Percentiles rank a stretch among this genome's conserved stretches.
These are phyloP conservation scores for Endothia cerciana DNA, from an alignment of 2,329 filamentous ascomycete genomes.

Conservation along the genomic window DNA sequence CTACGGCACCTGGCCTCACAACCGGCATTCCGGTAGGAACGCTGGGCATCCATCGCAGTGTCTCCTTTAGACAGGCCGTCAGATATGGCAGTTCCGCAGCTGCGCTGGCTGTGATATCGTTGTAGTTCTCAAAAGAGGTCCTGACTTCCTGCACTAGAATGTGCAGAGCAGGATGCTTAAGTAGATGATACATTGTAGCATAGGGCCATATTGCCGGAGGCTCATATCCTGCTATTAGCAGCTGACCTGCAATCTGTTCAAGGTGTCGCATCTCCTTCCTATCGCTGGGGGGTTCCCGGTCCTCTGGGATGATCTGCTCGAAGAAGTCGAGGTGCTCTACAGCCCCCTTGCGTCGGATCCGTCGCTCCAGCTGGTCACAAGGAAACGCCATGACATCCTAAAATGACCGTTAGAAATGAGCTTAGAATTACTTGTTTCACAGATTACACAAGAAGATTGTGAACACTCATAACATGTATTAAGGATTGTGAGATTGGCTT, in stretches of 20 bases:
- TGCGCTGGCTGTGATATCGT: slow-evolving; percentile 38
- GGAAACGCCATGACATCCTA: slow-evolving; percentile 17
- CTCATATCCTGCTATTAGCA: slow-evolving; percentile 27
- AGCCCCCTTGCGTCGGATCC: slow-evolving; percentile 24
- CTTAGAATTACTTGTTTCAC: no score
- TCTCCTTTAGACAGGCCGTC: slow-evolving; percentile 41
- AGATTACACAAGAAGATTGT: no score
- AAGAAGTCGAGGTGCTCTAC: slow-evolving; percentile 30
- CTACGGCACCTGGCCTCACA: background rate
- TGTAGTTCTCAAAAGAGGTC: slow-evolving; percentile 41
- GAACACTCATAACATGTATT: no score
- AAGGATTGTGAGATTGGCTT: background rate
- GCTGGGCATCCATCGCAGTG: slow-evolving; percentile 40
- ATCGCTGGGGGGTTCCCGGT: slow-evolving; percentile 23
- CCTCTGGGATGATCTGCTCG: slow-evolving; percentile 29
- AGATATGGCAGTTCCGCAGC: slow-evolving; percentile 39
- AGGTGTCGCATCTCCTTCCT: slow-evolving; percentile 25
- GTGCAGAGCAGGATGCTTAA: slow-evolving; percentile 42
- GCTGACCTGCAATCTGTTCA: slow-evolving; percentile 26
- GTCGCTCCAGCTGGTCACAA: slow-evolving; percentile 22
- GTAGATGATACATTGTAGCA: slow-evolving; percentile 41
- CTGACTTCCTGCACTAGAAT: slow-evolving; percentile 48
- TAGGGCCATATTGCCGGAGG: background rate
- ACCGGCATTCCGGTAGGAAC: slow-evolving; percentile 34
- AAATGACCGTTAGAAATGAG: background rate